Conservation (phyloP, 164 flowering plant species). For the Protea cynaroides region DNA sequence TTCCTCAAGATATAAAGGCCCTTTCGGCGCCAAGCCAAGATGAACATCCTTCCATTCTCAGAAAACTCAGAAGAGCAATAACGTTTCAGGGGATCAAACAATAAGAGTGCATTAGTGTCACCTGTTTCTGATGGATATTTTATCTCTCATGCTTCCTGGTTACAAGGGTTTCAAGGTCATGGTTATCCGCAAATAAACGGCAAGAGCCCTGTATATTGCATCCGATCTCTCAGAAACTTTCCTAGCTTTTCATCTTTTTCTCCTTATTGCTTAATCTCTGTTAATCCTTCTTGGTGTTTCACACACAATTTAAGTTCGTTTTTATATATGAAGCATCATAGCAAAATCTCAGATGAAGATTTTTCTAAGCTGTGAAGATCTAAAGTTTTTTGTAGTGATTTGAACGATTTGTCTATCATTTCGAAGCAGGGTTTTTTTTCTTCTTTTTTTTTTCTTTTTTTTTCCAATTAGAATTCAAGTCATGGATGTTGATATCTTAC, state of each 20-base stretch:
- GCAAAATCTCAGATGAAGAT: neutral
- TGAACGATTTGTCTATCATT: neutral
- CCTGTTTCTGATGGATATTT: slow-evolving; percentile 1
- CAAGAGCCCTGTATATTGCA: slow-evolving; percentile 3
- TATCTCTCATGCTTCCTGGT: neutral
- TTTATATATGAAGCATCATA: slow-evolving; percentile 7
- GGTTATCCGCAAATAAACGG: neutral
- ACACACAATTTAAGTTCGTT: slow-evolving; percentile 3
- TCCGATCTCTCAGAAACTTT: slow-evolving; percentile 9
- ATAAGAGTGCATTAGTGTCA: no score
- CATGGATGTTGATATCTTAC: slow-evolving; percentile 1
- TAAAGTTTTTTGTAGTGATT: slow-evolving; percentile 6
- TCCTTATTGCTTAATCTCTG: neutral
- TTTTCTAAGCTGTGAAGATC: slow-evolving; percentile 9
- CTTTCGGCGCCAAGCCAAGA: no score
- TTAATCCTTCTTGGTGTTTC: neutral
- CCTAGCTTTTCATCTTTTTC: neutral
- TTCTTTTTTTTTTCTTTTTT: no score
- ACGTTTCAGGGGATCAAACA: no score
- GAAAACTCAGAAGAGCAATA: no score
- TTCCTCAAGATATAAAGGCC: no score
- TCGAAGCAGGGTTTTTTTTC: no score
- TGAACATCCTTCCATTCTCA: no score
- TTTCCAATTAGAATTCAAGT: neutral
- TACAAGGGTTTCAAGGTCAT: slow-evolving; percentile 7